phyloP scores from a whole-genome alignment of 768 basidiomycete genomes.

The Ramaria sp. region DNA sequence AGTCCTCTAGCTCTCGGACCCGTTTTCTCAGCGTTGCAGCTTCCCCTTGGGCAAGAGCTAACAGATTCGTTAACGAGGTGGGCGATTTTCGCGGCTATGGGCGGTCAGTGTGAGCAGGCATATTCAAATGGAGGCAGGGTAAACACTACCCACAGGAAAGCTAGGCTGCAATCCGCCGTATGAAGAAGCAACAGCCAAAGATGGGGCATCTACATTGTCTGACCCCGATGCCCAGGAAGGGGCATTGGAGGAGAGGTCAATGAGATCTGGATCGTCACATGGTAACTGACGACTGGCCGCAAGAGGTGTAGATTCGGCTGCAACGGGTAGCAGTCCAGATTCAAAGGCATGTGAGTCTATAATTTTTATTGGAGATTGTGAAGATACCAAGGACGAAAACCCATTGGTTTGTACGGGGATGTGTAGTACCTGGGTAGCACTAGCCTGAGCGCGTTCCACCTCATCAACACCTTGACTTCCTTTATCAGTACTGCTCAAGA shows the following conservation, averaged over 20 bases:
- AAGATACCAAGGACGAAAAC: too few species aligned
- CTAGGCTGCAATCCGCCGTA: neutral
- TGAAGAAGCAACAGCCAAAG: neutral
- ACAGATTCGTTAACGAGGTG: neutral
- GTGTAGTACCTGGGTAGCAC: neutral
- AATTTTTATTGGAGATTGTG: too few species aligned
- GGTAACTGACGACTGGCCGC: too few species aligned
- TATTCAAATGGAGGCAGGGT: neutral
- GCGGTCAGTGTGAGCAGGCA: neutral
- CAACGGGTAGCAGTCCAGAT: too few species aligned
- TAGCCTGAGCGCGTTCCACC: neutral
- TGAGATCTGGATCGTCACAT: too few species aligned
- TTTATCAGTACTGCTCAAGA: neutral
- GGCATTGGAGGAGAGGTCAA: neutral
- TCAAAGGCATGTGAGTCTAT: too few species aligned
- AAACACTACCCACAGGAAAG: neutral
- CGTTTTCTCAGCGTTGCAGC: neutral
- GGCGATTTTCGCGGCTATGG: neutral
- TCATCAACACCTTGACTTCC: neutral
- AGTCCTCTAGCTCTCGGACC: neutral
- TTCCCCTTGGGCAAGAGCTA: conserved; percentile 1
- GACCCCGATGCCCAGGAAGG: neutral
- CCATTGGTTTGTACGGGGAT: too few species aligned
- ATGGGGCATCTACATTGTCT: neutral
- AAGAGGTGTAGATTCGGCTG: too few species aligned